Evolutionary conservation across 1,284 basidiomycete species (phyloP).

Genomic region (Cronartium ribicola): DNA sequence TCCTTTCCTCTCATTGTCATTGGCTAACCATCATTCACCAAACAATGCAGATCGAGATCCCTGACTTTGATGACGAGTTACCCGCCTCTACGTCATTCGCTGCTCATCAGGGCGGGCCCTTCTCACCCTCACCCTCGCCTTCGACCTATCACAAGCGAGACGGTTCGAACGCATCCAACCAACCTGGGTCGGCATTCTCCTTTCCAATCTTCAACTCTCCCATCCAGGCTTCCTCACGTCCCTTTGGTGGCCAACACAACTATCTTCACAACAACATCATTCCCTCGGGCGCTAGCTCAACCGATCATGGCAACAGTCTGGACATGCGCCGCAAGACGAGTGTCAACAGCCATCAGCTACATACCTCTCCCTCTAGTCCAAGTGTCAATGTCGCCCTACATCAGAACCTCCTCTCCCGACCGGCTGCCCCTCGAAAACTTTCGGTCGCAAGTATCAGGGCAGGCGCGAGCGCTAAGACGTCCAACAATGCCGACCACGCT

Average conservation of each 20-base stretch:
- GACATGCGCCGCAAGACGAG: not conserved
- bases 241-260: constrained; percentile 33
- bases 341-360: not conserved
- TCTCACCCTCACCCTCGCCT: constrained; percentile 4
- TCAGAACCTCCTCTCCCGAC: not conserved
- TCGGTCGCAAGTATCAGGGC: constrained; percentile 23
- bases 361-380: constrained; percentile 18
- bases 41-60: constrained; percentile 42
- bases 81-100: not conserved
- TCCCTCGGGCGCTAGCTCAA: not conserved
- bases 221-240: constrained; percentile 25
- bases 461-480: not conserved
- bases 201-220: constrained; percentile 24
- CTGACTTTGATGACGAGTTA: constrained; percentile 33
- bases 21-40: no score
- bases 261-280: constrained; percentile 4
- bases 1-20: no score
- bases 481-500: constrained; percentile 1
- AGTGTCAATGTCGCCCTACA: constrained; percentile 10
- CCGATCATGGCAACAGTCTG: not conserved
- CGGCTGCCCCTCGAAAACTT: constrained; percentile 19
- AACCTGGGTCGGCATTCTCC: constrained; percentile 2
- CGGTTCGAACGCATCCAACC: constrained; percentile 16
- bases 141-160: not conserved
- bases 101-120: not conserved